Percentiles rank a stretch among this genome's conserved stretches.
Conservation (phyloP, 176 grass and related monocot genomes). For the Phyllostachys edulis region DNA sequence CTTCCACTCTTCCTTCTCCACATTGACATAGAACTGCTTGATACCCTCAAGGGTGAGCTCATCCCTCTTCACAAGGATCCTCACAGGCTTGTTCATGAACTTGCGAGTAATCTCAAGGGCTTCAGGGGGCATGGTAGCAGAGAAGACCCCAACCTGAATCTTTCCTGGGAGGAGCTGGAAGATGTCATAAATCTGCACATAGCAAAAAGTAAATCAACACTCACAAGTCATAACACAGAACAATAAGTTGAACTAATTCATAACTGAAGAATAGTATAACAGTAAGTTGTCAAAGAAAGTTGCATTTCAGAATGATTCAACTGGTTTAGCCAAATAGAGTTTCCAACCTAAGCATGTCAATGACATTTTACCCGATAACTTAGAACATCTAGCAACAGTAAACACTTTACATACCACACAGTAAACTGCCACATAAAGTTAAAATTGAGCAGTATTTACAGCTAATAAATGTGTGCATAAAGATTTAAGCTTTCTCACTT, state of each 20-base stretch:
- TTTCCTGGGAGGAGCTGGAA: conserved; percentile 82
- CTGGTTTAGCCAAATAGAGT: background rate
- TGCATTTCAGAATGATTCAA: background rate
- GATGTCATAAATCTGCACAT: conserved; percentile 84
- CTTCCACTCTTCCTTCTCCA: conserved; percentile 96
- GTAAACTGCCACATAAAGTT: background rate
- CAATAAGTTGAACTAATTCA: background rate
- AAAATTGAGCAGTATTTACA: background rate
- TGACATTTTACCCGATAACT: background rate
- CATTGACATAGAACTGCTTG: conserved; percentile 89
- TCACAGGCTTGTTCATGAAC: conserved; percentile 92
- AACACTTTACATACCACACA: background rate
- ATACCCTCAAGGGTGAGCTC: conserved; percentile 96
- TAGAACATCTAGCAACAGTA: background rate
- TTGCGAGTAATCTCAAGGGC: conserved; percentile 90
- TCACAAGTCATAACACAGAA: background rate
- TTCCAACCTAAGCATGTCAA: background rate
- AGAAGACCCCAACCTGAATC: conserved; percentile 91
- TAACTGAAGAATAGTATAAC: background rate
- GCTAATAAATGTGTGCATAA: background rate
- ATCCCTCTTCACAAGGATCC: conserved; percentile 97
- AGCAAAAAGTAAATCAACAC: background rate
- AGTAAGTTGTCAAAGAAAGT: background rate
- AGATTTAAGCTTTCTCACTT: background rate
- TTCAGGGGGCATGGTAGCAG: conserved; percentile 89